Evolutionary conservation across 2,329 filamentous ascomycete species (phyloP).

Genomic region (Fusarium lyarnte): DNA sequence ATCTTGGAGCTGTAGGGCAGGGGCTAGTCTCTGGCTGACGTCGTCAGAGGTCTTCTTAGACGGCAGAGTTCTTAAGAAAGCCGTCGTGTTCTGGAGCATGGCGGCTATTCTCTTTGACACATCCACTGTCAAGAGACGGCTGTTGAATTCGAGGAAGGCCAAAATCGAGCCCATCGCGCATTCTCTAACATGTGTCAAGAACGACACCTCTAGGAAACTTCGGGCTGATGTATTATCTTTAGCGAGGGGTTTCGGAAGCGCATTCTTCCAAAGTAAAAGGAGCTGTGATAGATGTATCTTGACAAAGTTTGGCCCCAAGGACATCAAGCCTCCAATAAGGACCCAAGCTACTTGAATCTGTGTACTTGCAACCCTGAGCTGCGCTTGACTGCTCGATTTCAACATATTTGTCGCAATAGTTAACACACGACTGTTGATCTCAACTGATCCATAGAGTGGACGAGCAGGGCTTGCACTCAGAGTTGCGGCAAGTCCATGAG

Average conservation of each 20-base stretch:
- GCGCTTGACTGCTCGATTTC: slow-evolving; percentile 91
- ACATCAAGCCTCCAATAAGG: slow-evolving; percentile 95
- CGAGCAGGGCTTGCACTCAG: slow-evolving; percentile 89
- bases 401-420: slow-evolving; percentile 91
- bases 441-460: slow-evolving; percentile 92
- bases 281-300: slow-evolving; percentile 97
- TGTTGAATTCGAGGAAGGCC: slow-evolving; percentile 93
- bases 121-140: slow-evolving; percentile 88
- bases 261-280: slow-evolving; percentile 95
- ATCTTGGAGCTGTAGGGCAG: slow-evolving; percentile 88
- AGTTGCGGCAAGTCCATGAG: slow-evolving; percentile 89
- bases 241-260: slow-evolving; percentile 90
- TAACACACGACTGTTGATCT: slow-evolving; percentile 91
- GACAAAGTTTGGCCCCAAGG: slow-evolving; percentile 95
- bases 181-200: slow-evolving; percentile 92
- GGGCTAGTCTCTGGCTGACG: slow-evolving; percentile 81
- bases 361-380: slow-evolving; percentile 88
- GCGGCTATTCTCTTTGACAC: slow-evolving; percentile 90
- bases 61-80: slow-evolving; percentile 87
- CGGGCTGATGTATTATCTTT: slow-evolving; percentile 89
- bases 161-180: slow-evolving; percentile 92
- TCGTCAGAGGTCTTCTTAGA: slow-evolving; percentile 88
- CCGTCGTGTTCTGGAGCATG: slow-evolving; percentile 94
- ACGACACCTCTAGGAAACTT: slow-evolving; percentile 88
- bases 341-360: slow-evolving; percentile 99